These are phyloP conservation scores for Tillandsia leiboldiana DNA, from an alignment of 176 grass and related monocot genomes.

Conservation along the genomic window DNA sequence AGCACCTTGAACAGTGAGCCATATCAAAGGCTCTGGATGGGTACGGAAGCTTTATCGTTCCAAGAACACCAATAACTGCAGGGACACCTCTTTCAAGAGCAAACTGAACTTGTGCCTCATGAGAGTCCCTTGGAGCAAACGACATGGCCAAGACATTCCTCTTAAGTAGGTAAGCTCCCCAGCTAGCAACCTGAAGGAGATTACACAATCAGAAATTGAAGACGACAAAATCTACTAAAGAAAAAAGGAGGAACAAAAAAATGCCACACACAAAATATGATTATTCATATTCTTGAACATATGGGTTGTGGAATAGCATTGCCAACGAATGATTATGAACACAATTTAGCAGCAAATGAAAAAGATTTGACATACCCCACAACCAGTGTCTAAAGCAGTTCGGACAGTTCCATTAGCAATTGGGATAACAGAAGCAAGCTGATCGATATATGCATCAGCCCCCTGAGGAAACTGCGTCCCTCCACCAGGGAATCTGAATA, in stretches of 20 bases:
- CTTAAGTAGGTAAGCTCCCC: constrained; percentile 89
- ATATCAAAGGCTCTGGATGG: constrained; percentile 94
- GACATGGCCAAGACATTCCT: constrained; percentile 90
- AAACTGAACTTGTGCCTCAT: constrained; percentile 95
- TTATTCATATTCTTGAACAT: background rate
- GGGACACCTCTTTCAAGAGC: constrained; percentile 91
- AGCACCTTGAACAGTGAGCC: constrained; percentile 95
- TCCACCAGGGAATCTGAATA: constrained; percentile 91
- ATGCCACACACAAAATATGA: constrained; percentile 3
- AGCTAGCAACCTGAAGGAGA: constrained; percentile 70
- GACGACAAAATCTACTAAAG: background rate
- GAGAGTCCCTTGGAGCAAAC: constrained; percentile 89
- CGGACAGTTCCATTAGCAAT: constrained; percentile 82
- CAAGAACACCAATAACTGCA: constrained; percentile 82
- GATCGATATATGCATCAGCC: constrained; percentile 86
- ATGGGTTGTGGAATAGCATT: background rate
- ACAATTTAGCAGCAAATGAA: background rate
- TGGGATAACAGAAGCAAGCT: constrained; percentile 73
- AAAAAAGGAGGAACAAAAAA: constrained; percentile 9
- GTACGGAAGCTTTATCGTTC: constrained; percentile 81
- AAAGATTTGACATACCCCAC: constrained; percentile 49
- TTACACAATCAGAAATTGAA: background rate
- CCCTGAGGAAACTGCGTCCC: constrained; percentile 94
- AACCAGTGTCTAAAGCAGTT: constrained; percentile 90
- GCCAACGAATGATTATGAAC: background rate